Evolutionary conservation across 2,329 filamentous ascomycete genomes (phyloP).

Genomic region (Pseudogymnoascus sp.): DNA sequence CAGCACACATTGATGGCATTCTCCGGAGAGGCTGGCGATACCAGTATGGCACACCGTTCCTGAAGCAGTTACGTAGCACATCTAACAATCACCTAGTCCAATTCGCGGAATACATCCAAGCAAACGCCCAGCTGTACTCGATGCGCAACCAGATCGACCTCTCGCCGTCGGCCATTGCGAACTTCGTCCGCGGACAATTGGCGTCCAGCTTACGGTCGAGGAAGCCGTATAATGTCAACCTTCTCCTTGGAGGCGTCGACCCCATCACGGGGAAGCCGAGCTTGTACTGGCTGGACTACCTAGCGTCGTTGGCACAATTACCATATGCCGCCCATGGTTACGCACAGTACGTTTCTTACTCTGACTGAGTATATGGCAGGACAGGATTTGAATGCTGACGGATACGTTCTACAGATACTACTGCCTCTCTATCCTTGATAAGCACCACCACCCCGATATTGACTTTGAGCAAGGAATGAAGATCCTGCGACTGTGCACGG

Average conservation of each 20-base stretch:
- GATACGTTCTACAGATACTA: conserved; percentile 62
- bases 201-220: conserved; percentile 83
- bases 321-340: conserved; percentile 98
- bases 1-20: conserved; percentile 92
- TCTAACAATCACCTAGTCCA: conserved; percentile 56
- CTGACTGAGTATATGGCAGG: too few species aligned
- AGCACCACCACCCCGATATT: conserved; percentile 96
- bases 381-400: neutral
- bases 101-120: conserved; percentile 99
- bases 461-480: conserved; percentile 82
- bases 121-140: conserved; percentile 94
- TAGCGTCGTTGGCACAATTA: conserved; percentile 78
- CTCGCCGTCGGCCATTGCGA: conserved; percentile 78
- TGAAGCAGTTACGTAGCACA: neutral
- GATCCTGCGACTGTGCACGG: conserved; percentile 87
- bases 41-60: conserved; percentile 48
- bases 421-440: conserved; percentile 94
- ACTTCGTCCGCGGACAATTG: conserved; percentile 91
- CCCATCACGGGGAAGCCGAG: conserved; percentile 84
- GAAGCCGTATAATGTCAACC: conserved; percentile 94
- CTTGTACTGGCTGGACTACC: conserved; percentile 95
- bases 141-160: conserved; percentile 97
- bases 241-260: conserved; percentile 89
- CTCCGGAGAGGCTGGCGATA: conserved; percentile 93
- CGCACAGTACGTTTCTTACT: conserved; percentile 63